A percentile compares a stretch with the other conserved stretches of the same genome.
These are phyloP conservation scores for Nakazawaea peltata DNA, from an alignment of 805 yeast species.

Conservation along the genomic window DNA sequence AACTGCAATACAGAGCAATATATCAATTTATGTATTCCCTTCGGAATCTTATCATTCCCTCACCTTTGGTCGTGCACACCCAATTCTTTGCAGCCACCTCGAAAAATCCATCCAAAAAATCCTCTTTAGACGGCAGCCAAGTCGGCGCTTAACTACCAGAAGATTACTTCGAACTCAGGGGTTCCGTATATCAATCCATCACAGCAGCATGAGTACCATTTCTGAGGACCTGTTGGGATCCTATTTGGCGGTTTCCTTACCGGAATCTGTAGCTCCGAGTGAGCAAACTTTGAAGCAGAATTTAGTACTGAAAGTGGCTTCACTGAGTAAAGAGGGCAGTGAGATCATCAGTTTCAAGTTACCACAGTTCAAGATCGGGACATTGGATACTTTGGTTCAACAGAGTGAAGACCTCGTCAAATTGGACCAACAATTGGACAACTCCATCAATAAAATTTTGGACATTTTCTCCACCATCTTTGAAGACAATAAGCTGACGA, in stretches of 20 bases:
- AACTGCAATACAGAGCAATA: no score
- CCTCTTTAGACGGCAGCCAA: no score
- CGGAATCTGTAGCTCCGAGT: conserved; percentile 37
- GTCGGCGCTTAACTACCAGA: no score
- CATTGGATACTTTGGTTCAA: conserved; percentile 83
- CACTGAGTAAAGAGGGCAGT: conserved; percentile 23
- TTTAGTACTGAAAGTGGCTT: conserved; percentile 50
- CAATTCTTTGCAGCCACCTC: no score
- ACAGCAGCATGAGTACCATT: not conserved
- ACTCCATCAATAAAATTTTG: conserved; percentile 62
- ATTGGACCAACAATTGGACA: conserved; percentile 69
- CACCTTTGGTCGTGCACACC: no score
- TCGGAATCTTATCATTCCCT: no score
- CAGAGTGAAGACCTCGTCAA: conserved; percentile 86
- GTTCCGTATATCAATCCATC: no score
- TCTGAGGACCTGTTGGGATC: conserved; percentile 24
- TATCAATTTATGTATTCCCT: no score
- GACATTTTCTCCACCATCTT: conserved; percentile 58
- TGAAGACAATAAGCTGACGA: conserved; percentile 18
- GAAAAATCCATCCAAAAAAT: no score
- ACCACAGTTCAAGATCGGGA: conserved; percentile 90
- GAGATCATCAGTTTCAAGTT: conserved; percentile 50
- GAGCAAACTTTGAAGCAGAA: conserved; percentile 30
- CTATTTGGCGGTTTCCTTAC: conserved; percentile 49
- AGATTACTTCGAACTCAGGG: no score